A percentile compares a stretch with the other conserved stretches of the same genome.
Evolutionary conservation across 2,329 filamentous ascomycete species (phyloP).

Genomic region (Fusarium sp.): DNA sequence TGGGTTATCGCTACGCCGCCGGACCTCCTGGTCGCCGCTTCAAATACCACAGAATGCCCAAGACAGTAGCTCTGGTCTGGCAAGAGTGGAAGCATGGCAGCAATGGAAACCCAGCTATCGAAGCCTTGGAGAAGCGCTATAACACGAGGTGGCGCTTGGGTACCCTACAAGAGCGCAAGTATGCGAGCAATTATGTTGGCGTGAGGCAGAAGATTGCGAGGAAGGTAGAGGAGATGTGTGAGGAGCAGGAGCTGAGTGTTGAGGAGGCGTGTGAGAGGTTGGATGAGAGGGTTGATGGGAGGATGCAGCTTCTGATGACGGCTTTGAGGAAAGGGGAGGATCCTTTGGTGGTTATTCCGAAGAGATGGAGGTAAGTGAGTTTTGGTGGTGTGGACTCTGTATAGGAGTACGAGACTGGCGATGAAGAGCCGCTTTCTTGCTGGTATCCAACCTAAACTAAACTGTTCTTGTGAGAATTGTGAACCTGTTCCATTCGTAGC

Average conservation of each 20-base stretch:
- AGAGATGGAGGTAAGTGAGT: not conserved
- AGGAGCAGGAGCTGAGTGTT: not conserved
- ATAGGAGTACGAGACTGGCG: not conserved
- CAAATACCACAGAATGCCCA: constrained; percentile 38
- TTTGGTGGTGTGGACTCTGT: not conserved
- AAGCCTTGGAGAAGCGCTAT: constrained; percentile 32
- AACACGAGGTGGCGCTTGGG: constrained; percentile 39
- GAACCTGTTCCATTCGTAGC: not conserved
- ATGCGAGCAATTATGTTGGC: constrained; percentile 42
- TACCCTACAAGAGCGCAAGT: constrained; percentile 30
- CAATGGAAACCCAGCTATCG: constrained; percentile 35
- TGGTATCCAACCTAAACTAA: too few relatives aligned
- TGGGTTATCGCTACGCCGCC: constrained; percentile 24
- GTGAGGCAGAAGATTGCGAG: constrained; percentile 36
- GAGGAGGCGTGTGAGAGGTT: constrained; percentile 25
- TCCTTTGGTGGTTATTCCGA: constrained; percentile 35
- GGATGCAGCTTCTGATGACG: constrained; percentile 37
- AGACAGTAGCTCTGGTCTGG: constrained; percentile 39
- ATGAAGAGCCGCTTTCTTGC: not conserved
- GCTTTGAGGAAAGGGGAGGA: constrained; percentile 34
- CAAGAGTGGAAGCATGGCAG: constrained; percentile 39
- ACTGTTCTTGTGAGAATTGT: not conserved
- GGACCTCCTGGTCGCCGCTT: constrained; percentile 32
- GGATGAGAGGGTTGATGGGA: constrained; percentile 38
- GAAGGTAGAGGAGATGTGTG: constrained; percentile 33